Base-by-base conservation (phyloP, 1,139 yeast species). In the Yamadazyma taylorii region DNA sequence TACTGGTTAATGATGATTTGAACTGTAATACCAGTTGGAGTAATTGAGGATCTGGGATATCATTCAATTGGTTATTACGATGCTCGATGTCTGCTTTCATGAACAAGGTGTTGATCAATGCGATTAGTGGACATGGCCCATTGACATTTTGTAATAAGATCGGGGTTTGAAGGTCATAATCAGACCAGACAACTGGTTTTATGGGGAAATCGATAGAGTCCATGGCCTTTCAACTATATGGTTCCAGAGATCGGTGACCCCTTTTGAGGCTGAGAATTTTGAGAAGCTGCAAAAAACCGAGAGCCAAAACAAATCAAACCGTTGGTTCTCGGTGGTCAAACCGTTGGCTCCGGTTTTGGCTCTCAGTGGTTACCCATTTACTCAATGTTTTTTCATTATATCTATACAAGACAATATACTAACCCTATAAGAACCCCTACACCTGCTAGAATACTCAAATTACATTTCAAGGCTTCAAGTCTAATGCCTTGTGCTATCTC, bases 121-220 rank as follows among this genome's bases (percentile, higher is more conserved):
- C 90, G n/a, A 89, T 75, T 30, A 90, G 61, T 2, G 96, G 95
- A 54, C 96, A 89, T 0, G 96, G 96, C 0, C 96, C 97, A 51
- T 89, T 87, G 33, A 61, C 70, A 45, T 86, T 86, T 59, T 90
- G 97, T 14, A 87, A 61, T n/a, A 90, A 61, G 25, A 89, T 78
- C n/a, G 77, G 80, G 17, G 78, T 66, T 40, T 53, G 54, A 29
- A 61, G 56, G 32, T 60, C 60, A 45, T 63, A 62, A 32, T 63
- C 64, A 4, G 65, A 53, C 69, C 69, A 63, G 7, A 36, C 34
- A 5, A 63, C 52, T 5, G 41, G 31, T 36, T 58, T 56, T 3
- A 62, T 53, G 7, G 50, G 50, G 39, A 62, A 62, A 17, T 36
- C 40, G 4, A 52, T 33, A n/a, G n/a, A n/a, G n/a, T n/a, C n/a